Evolutionary conservation across 2,329 filamentous ascomycete genomes (phyloP), one percentile per base, ranked within the genome.

Genomic region (Tolypocladium album): DNA sequence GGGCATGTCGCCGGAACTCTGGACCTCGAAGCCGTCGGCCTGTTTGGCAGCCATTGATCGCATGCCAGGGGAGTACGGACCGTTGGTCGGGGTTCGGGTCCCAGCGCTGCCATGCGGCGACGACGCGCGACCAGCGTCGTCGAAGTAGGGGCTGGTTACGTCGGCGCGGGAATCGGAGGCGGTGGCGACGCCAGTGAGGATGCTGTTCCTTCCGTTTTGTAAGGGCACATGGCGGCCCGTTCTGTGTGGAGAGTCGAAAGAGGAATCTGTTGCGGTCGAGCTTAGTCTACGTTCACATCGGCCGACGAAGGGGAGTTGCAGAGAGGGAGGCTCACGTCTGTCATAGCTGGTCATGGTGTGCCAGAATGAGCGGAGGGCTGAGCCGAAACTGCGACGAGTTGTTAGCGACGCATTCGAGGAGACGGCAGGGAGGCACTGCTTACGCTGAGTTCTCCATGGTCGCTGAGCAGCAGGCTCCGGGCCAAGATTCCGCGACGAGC

Each of bases 171-270:
- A 97, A 69, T 97, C 93, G 65, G 88, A 85, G 62, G 92, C 92
- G 68, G 92, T 96, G 60, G 91, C 89, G 70, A 97, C 86, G 58
- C 92, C 92, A 50, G 91, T 93, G 70, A 97, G 83, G 63, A 90
- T 88, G 65, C 87, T 86, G 75, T 92, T 87, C 66, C 91, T 85
- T 74, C 86, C 88, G 75, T 92, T 89, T 65, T 88, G 87, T 62
- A 97, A 84, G 63, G 92, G 92, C 62, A 96, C 89, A 76, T 97
- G 93, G 71, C 89, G 87, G 64, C 92, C 92, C 62, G 89, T 90
- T 71, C 92, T 88, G 77, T 96, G 95, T 57, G 94, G 92, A 61
- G 93, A 96, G 77, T 99, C 90, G 80, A 88, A 90, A 63, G 87
- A 88, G 64, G 94, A 96, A 79, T 99, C 94, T 96, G 60, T 15